Evolutionary conservation across 2,329 filamentous ascomycete species (phyloP).

Genomic region (Cercospora sp.): DNA sequence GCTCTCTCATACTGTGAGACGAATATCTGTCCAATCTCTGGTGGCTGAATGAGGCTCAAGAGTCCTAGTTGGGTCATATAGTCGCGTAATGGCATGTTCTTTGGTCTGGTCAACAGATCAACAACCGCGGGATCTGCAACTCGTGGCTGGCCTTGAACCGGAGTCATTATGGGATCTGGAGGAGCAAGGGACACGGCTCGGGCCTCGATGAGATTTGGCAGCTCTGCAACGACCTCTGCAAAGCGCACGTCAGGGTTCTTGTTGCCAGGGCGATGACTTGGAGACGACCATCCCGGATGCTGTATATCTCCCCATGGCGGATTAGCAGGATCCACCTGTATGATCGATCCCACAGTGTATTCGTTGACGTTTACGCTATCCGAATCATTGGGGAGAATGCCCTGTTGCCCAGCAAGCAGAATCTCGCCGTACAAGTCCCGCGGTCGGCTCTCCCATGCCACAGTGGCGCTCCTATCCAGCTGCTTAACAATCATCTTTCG

Average conservation of each 20-base stretch:
- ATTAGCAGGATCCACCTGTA: slow-evolving; percentile 45
- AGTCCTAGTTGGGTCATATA: slow-evolving; percentile 72
- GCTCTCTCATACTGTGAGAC: slow-evolving; percentile 77
- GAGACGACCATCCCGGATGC: slow-evolving; percentile 87
- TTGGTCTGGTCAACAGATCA: slow-evolving; percentile 68
- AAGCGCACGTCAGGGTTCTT: slow-evolving; percentile 84
- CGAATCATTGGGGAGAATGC: slow-evolving; percentile 30
- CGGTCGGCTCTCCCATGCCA: slow-evolving; percentile 77
- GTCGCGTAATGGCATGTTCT: slow-evolving; percentile 72
- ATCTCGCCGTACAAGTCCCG: slow-evolving; percentile 53
- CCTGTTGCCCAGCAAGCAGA: slow-evolving; percentile 33
- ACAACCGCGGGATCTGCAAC: slow-evolving; percentile 54
- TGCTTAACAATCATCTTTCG: slow-evolving; percentile 72
- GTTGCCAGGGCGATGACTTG: slow-evolving; percentile 56
- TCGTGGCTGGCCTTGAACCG: slow-evolving; percentile 39
- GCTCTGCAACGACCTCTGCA: slow-evolving; percentile 73
- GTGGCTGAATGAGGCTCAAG: slow-evolving; percentile 63
- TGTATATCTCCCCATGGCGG: slow-evolving; percentile 80
- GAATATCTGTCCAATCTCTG: slow-evolving; percentile 60
- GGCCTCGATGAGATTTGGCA: slow-evolving; percentile 88
- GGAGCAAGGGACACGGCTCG: slow-evolving; percentile 86
- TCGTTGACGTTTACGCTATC: slow-evolving; percentile 25
- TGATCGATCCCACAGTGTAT: slow-evolving; percentile 36
- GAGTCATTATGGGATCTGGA: slow-evolving; percentile 50
- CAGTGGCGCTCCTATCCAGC: slow-evolving; percentile 73